Conservation (phyloP, 352 stramenopile species). For the Pythium biforme region DNA sequence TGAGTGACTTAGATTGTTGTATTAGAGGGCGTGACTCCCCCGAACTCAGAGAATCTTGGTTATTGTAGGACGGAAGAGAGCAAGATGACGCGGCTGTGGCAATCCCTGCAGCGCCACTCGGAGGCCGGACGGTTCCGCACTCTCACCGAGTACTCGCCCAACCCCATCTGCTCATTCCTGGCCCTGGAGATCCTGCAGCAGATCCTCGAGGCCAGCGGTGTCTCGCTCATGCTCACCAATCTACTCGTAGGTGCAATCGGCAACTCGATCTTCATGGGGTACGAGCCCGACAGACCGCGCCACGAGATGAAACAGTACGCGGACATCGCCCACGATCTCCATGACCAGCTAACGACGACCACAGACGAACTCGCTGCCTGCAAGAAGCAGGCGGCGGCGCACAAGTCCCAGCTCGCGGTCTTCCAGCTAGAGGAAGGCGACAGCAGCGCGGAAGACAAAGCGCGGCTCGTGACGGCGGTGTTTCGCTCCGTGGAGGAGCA, state of each 20-base stretch:
- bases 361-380: slow-evolving; percentile 4
- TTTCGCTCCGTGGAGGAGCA: slow-evolving; percentile 39
- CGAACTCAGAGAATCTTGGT: too few relatives aligned
- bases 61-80: slow-evolving; percentile 39
- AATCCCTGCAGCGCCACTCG: slow-evolving; percentile 57
- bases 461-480: slow-evolving; percentile 11
- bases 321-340: slow-evolving; percentile 30
- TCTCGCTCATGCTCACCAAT: slow-evolving; percentile 38
- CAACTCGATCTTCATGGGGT: slow-evolving; percentile 61
- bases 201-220: slow-evolving; percentile 33
- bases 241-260: slow-evolving; percentile 52
- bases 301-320: slow-evolving; percentile 46
- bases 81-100: slow-evolving; percentile 56
- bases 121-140: slow-evolving; percentile 45
- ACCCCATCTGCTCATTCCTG: slow-evolving; percentile 56
- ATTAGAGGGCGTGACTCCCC: too few relatives aligned
- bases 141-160: slow-evolving; percentile 31
- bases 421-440: slow-evolving; percentile 8
- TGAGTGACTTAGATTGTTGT: too few relatives aligned
- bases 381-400: not conserved
- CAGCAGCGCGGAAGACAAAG: slow-evolving; percentile 5
- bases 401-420: slow-evolving; percentile 1
- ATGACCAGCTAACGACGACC: slow-evolving; percentile 22
- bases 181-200: slow-evolving; percentile 50
- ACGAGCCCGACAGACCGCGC: slow-evolving; percentile 38